Evolutionary conservation across 768 basidiomycete genomes (phyloP).

Genomic region (Pluteus cervinus): DNA sequence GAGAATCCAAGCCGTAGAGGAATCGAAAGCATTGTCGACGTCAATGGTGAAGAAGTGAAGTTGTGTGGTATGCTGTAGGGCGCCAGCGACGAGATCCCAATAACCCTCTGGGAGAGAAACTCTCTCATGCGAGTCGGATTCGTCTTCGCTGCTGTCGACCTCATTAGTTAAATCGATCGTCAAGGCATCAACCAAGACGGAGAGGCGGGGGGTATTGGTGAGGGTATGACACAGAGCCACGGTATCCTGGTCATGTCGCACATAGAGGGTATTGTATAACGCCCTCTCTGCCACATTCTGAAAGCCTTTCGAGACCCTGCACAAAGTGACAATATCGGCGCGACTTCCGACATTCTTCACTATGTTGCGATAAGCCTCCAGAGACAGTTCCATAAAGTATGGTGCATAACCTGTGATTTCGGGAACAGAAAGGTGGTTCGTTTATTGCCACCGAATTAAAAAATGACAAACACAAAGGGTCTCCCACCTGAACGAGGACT

Average conservation of each 20-base stretch:
- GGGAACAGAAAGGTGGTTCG: too few species aligned
- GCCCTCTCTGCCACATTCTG: constrained; percentile 48
- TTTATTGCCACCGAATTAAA: background rate
- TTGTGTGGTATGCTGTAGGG: constrained; percentile 38
- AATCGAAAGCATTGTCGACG: constrained; percentile 28
- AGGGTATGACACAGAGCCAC: constrained; percentile 43
- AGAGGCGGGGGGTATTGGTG: constrained; percentile 38
- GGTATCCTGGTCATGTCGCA: constrained; percentile 33
- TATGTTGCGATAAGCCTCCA: constrained; percentile 54
- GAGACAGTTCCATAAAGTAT: constrained; percentile 49
- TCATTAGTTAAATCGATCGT: constrained; percentile 38
- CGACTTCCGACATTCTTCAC: constrained; percentile 45
- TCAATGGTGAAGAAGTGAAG: constrained; percentile 51
- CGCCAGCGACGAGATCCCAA: constrained; percentile 45
- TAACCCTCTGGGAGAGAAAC: constrained; percentile 30
- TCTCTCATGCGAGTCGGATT: constrained; percentile 18
- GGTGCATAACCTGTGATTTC: constrained; percentile 39
- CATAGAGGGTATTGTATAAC: constrained; percentile 53
- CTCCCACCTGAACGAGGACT: too few species aligned
- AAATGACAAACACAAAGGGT: constrained; percentile 2
- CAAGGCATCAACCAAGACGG: constrained; percentile 45
- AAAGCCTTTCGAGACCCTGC: constrained; percentile 52
- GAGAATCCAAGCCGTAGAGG: constrained; percentile 35
- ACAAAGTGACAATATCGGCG: constrained; percentile 50
- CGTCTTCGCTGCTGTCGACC: constrained; percentile 18